phyloP scores from a whole-genome alignment of 345 rosid species.

The Boechera retrofracta region DNA sequence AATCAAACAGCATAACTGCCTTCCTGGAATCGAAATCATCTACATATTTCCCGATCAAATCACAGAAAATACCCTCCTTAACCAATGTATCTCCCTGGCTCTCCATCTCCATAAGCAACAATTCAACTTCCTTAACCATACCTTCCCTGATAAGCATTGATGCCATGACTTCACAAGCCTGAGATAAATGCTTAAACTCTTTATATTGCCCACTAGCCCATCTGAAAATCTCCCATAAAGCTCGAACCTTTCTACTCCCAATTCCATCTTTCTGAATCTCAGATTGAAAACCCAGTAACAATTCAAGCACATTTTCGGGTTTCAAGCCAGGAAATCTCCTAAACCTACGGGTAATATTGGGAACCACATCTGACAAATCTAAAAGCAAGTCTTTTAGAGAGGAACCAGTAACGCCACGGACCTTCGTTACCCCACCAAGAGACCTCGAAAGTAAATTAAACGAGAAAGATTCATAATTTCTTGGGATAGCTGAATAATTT shows the following conservation, averaged over 20 bases:
- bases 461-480: conserved; percentile 46
- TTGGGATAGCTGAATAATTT: conserved; percentile 22
- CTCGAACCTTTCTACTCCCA: conserved; percentile 54
- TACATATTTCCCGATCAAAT: conserved; percentile 58
- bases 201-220: conserved; percentile 50
- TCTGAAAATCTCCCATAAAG: conserved; percentile 70
- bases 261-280: conserved; percentile 50
- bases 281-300: conserved; percentile 55
- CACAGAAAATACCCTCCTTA: conserved; percentile 49
- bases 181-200: conserved; percentile 64
- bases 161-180: conserved; percentile 65
- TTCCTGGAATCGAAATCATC: conserved; percentile 54
- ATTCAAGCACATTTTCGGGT: conserved; percentile 67
- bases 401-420: conserved; percentile 35
- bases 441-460: conserved; percentile 29
- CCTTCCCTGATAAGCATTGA: conserved; percentile 56
- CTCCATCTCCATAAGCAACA: conserved; percentile 58
- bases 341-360: conserved; percentile 61
- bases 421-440: conserved; percentile 14
- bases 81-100: conserved; percentile 50
- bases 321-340: conserved; percentile 52
- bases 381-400: conserved; percentile 59
- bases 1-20: conserved; percentile 60
- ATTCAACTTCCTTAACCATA: conserved; percentile 67
- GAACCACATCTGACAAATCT: conserved; percentile 62